Base-by-base conservation (phyloP, 768 basidiomycete genomes). In the Pilatotrama ljubarskyi region DNA sequence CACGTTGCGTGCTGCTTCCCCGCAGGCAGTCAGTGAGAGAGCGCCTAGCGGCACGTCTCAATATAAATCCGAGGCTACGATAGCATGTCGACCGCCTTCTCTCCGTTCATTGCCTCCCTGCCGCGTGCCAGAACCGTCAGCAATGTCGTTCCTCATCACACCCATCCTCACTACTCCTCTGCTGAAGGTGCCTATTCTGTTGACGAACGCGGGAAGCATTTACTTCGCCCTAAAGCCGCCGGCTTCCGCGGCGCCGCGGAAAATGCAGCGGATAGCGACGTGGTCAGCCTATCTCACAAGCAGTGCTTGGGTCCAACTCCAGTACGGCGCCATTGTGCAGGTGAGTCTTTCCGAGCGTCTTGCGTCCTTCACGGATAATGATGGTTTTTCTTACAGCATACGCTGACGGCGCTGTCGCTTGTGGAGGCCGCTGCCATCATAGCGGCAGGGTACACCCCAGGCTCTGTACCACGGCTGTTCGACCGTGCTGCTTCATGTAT, bases 131-230 rank as follows among this genome's bases (percentile, higher is more conserved):
- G n/a, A 11, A 14, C 26, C 26, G 29, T 32, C 29, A 10, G 29
- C 35, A 14, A 56, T 48, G 46, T 25, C 47, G 13, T 38, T 49
- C 32, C 6, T 49, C 25, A 20, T 56, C 36, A n/a, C n/a, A 14
- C 56, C 56, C 24, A 13, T 58, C 32, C 56, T 58, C 26, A 32
- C 37, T 17, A 50, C 56, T 17, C 56, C 56, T 1, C 47, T 58
- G 2, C 47, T 58, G n/a, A 58, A 58, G 36, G 38, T 58, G 7
- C 56, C 56, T 8, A 50, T 58, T 8, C 40, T 58, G 9, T 48
- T 58, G 17, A 11, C n/a, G n/a, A 18, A 42, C 18, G 56, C 56
- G 9, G 25, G 6, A 18, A 17, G 24, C 32, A 50, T 18, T 5
- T n/a, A 50, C 25, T 17, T n/a, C 24, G 37, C 56, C 11, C 46